A percentile compares a stretch with the other conserved stretches of the same genome.
phyloP scores from a whole-genome alignment of 495 filamentous ascomycete species.

The Cercophora samala region DNA sequence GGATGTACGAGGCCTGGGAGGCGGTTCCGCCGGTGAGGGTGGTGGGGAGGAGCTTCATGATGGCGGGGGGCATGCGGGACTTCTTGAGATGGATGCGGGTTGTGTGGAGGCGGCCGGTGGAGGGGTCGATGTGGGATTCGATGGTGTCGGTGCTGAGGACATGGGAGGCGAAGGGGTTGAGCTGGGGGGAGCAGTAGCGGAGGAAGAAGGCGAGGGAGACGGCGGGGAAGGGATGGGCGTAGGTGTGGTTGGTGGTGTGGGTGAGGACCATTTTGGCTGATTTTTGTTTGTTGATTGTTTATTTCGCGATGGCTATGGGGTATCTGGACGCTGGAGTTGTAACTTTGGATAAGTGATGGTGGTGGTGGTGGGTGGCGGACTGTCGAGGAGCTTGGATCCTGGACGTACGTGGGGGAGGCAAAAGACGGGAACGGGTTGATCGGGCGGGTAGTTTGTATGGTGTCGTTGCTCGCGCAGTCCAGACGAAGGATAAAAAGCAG shows the following conservation, averaged over 20 bases:
- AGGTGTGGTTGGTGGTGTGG: conserved; percentile 78
- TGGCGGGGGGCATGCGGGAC: conserved; percentile 78
- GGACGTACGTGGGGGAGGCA: conserved; percentile 15
- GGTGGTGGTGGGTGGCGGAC: background rate
- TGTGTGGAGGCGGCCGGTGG: conserved; percentile 77
- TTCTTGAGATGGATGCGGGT: conserved; percentile 90
- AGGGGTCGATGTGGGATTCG: conserved; percentile 74
- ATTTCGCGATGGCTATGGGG: background rate
- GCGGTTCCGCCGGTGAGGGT: conserved; percentile 64
- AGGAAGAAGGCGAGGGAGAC: conserved; percentile 99
- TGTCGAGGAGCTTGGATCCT: conserved; percentile 19
- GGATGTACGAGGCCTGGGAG: conserved; percentile 78
- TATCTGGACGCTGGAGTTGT: background rate
- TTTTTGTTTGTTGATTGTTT: conserved; percentile 26
- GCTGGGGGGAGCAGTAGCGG: conserved; percentile 71
- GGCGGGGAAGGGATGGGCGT: conserved; percentile 83
- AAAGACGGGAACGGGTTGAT: conserved; percentile 9
- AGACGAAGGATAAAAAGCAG: background rate
- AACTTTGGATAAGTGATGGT: background rate
- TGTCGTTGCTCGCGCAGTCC: background rate
- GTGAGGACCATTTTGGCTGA: conserved; percentile 45
- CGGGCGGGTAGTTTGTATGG: background rate
- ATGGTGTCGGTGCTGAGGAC: conserved; percentile 97
- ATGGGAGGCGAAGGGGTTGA: conserved; percentile 90
- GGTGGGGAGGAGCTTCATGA: conserved; percentile 76